A percentile compares a stretch with the other conserved stretches of the same genome.
Conservation (phyloP, 192 early-diverging fungal genomes). For the Coemansia sp. region DNA sequence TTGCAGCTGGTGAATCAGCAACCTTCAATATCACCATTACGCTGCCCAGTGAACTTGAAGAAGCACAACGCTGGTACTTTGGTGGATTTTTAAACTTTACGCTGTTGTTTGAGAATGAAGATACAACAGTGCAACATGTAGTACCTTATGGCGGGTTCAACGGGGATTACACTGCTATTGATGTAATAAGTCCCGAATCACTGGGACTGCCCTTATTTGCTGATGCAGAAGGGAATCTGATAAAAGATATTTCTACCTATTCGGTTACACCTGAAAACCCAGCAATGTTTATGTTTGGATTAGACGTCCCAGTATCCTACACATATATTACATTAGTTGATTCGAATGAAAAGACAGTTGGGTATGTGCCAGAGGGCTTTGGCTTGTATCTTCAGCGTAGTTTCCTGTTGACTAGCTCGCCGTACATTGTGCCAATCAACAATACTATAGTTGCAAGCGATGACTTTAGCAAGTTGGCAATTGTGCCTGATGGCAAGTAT, state of each 20-base stretch:
- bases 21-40: slow-evolving; percentile 13
- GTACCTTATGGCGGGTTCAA: slow-evolving; percentile 46
- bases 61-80: slow-evolving; percentile 37
- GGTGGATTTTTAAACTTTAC: slow-evolving; percentile 37
- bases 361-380: slow-evolving; percentile 27
- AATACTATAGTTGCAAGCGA: slow-evolving; percentile 10
- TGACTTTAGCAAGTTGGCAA: neutral
- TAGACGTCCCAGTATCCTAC: slow-evolving; percentile 23
- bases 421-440: neutral
- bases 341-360: slow-evolving; percentile 7
- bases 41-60: slow-evolving; percentile 21
- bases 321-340: slow-evolving; percentile 11
- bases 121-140: neutral
- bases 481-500: slow-evolving; percentile 27
- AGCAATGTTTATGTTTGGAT: slow-evolving; percentile 1
- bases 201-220: slow-evolving; percentile 16
- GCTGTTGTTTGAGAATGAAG: slow-evolving; percentile 13
- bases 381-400: slow-evolving; percentile 16
- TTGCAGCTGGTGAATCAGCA: slow-evolving; percentile 21
- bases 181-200: slow-evolving; percentile 11
- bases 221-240: neutral
- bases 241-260: slow-evolving; percentile 10
- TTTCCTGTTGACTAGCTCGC: neutral
- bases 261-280: slow-evolving; percentile 2
- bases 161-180: slow-evolving; percentile 29